These are phyloP conservation scores for Mycena capillaripes DNA, from an alignment of 768 basidiomycete species.

Conservation along the genomic window DNA sequence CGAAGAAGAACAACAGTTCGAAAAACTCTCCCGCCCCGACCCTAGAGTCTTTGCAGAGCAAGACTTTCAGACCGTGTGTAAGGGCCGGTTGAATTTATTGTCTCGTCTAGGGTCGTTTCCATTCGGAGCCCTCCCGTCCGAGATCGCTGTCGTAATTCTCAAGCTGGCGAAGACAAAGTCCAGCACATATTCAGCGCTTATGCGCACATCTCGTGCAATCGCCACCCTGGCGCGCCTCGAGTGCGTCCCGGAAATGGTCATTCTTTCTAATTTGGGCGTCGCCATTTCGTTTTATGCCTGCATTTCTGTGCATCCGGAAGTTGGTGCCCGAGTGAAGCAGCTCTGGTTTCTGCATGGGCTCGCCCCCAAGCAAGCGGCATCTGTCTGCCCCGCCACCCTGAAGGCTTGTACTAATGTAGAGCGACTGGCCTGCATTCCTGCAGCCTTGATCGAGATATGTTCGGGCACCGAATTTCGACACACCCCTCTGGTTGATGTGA, in stretches of 20 bases:
- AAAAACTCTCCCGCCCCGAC: no score
- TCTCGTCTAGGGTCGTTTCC: conserved; percentile 5
- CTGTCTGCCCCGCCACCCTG: background rate
- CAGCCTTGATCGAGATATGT: conserved; percentile 7
- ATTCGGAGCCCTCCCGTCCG: conserved; percentile 4
- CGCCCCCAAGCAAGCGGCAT: background rate
- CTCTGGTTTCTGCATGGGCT: conserved; percentile 19
- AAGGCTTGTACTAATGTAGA: conserved; percentile 7
- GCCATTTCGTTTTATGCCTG: conserved; percentile 28
- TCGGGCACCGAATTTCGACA: conserved; percentile 5
- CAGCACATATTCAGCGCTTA: conserved; percentile 20
- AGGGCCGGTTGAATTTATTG: background rate
- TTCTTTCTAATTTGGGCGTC: background rate
- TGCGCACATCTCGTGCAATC: conserved; percentile 13
- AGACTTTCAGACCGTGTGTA: background rate
- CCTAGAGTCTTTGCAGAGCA: conserved; percentile 18
- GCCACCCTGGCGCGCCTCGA: conserved; percentile 19
- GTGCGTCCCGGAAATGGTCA: conserved; percentile 12
- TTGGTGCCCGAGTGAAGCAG: conserved; percentile 10
- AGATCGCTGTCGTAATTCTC: conserved; percentile 12
- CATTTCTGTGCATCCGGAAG: conserved; percentile 20
- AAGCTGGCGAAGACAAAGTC: conserved; percentile 20
- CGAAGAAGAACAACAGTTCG: no score
- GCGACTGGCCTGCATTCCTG: conserved; percentile 12
- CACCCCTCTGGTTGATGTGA: conserved; percentile 16